Percentiles rank a stretch among this genome's conserved stretches.
Conservation (phyloP, 768 basidiomycete species). For the Boletus edulis region DNA sequence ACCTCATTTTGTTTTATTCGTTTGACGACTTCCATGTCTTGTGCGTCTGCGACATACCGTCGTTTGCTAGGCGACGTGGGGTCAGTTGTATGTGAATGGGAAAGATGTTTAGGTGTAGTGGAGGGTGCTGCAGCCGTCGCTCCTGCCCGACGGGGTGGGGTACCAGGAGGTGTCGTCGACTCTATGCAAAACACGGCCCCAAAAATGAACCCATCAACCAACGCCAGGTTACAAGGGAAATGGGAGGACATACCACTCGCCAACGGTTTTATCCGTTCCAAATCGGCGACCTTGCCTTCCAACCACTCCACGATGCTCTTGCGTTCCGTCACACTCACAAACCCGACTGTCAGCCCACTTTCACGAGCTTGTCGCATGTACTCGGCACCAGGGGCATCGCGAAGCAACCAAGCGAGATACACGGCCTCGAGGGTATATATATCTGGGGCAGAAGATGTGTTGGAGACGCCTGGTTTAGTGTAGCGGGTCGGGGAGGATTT, state of each 20-base stretch:
- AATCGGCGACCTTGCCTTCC: slow-evolving; percentile 45
- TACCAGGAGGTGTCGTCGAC: not conserved
- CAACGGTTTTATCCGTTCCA: slow-evolving; percentile 26
- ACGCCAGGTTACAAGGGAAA: not conserved
- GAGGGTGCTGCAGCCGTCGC: slow-evolving; percentile 15
- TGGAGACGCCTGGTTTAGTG: slow-evolving; percentile 54
- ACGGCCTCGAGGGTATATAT: slow-evolving; percentile 81
- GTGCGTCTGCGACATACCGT: slow-evolving; percentile 41
- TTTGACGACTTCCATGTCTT: slow-evolving; percentile 85
- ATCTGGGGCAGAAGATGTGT: slow-evolving; percentile 35
- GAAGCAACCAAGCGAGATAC: slow-evolving; percentile 78
- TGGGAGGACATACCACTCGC: slow-evolving; percentile 16
- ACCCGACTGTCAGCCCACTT: slow-evolving; percentile 64
- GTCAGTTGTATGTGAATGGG: slow-evolving; percentile 15
- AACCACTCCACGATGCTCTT: slow-evolving; percentile 87
- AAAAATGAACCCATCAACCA: not conserved
- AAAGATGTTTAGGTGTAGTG: slow-evolving; percentile 20
- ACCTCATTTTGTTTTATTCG: slow-evolving; percentile 71
- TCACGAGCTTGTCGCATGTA: slow-evolving; percentile 88
- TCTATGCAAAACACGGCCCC: not conserved
- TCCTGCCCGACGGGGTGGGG: slow-evolving; percentile 23
- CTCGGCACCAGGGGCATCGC: slow-evolving; percentile 73
- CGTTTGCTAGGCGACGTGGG: not conserved
- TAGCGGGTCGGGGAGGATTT: slow-evolving; percentile 80
- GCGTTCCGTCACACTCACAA: slow-evolving; percentile 86